These are phyloP conservation scores for Fomitopsis serialis DNA, from an alignment of 768 basidiomycete genomes.

Conservation along the genomic window DNA sequence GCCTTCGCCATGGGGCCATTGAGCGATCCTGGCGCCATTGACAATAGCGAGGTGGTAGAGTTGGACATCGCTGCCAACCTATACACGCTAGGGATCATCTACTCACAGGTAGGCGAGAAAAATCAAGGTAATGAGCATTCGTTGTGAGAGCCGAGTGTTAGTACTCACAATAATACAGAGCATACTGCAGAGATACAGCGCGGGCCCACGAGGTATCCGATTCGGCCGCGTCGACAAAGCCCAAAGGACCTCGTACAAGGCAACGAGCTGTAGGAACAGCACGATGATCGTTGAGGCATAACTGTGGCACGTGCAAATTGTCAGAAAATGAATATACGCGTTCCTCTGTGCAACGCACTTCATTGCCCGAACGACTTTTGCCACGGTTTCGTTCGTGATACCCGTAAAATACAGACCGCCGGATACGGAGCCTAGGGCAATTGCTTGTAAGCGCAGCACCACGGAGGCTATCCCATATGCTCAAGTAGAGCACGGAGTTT, in stretches of 20 bases:
- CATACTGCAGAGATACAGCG: background rate
- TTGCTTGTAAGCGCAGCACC: background rate
- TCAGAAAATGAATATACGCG: too few species aligned
- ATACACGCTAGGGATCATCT: slow-evolving; percentile 8
- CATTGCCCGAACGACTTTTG: background rate
- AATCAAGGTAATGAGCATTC: too few species aligned
- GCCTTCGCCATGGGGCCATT: slow-evolving; percentile 9
- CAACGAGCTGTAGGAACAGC: background rate
- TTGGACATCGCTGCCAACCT: slow-evolving; percentile 3
- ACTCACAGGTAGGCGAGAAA: background rate
- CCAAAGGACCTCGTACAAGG: background rate
- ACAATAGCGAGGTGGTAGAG: slow-evolving; percentile 1
- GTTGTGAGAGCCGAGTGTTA: background rate
- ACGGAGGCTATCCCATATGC: background rate
- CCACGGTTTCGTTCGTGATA: background rate
- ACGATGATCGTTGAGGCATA: background rate
- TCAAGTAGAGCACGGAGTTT: background rate
- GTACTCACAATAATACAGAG: background rate
- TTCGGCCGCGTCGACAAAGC: background rate
- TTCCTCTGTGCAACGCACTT: background rate
- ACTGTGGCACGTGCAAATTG: background rate
- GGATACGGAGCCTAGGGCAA: background rate
- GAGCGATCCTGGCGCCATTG: slow-evolving; percentile 7
- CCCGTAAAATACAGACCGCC: background rate
- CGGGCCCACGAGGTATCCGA: background rate